Base-by-base conservation (phyloP, 208 protist genomes). In the Crithidia bombi region DNA sequence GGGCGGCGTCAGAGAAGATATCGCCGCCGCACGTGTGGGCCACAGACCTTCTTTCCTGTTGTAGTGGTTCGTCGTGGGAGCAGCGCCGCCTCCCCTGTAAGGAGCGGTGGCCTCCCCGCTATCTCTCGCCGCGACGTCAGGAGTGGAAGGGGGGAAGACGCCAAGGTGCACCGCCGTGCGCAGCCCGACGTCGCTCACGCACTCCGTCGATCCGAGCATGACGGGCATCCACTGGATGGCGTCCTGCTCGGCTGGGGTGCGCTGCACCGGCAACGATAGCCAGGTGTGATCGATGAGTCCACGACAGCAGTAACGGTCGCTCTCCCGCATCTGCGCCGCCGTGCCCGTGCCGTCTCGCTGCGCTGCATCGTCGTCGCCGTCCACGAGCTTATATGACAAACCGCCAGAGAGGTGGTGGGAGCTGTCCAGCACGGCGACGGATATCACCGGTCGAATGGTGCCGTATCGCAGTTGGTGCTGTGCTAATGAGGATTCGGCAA, bases 251-350 rank as follows among this genome's bases (percentile, higher is more conserved):
- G 67, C 59, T 23, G 81, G 81, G 21, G 71, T 61, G 33, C 38
- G 54, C 61, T 92, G 84, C n/a, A 92, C 77, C 7, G 79, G 81
- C 38, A 90, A 58, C 15, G 81, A 83, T 35, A 85, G 62, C 84
- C 87, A 92, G 17, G 83, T 85, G 77, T 92, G 87, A 54, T 92
- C 83, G 30, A 86, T 32, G n/a, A 92, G 69, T 10, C 78, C 84
- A 28, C 82, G 75, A 49, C 87, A 92, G 55, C 51, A 70, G 35
- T 81, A 73, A 58, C 64, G 28, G 21, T 23, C 9, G 49, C 69
- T 81, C 25, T 43, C n/a, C 32, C 66, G 63, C 21, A 64, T 47
- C 23, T 23, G 50, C 35, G 47, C 41, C 12, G 69, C 21, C 41
- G 30, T 35, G 32, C 30, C 14, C 21, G 32, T 54, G 47, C 26